These are phyloP conservation scores for Yamadazyma triangularis DNA, from an alignment of 1,139 yeast genomes.

Conservation along the genomic window DNA sequence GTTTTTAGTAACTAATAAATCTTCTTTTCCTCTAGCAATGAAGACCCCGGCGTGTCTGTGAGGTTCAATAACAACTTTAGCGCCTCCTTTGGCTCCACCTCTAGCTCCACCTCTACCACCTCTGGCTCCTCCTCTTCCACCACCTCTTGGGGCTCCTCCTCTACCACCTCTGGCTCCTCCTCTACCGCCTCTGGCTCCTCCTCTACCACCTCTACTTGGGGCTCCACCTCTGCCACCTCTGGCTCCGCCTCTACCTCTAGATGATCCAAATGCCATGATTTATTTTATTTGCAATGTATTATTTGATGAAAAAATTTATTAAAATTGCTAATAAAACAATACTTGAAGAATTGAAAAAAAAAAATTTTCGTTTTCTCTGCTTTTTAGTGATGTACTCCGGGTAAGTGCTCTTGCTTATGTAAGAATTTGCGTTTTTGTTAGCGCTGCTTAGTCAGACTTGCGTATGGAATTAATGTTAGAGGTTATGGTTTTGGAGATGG, in stretches of 20 bases:
- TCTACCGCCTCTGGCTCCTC: slow-evolving; percentile 32
- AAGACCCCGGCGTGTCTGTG: slow-evolving; percentile 97
- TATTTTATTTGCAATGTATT: slow-evolving; percentile 24
- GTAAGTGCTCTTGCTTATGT: slow-evolving; percentile 8
- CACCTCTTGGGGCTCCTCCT: slow-evolving; percentile 39
- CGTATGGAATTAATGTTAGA: not conserved
- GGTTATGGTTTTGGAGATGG: no score
- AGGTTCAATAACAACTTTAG: slow-evolving; percentile 95
- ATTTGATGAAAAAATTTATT: slow-evolving; percentile 1
- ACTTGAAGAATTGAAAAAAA: slow-evolving; percentile 29
- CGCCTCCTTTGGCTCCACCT: slow-evolving; percentile 81
- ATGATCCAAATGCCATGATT: slow-evolving; percentile 29
- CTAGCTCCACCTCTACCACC: slow-evolving; percentile 72
- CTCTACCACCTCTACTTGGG: slow-evolving; percentile 33
- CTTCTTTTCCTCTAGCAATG: slow-evolving; percentile 99
- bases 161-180: slow-evolving; percentile 39
- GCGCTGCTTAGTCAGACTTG: slow-evolving; percentile 13
- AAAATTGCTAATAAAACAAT: slow-evolving; percentile 31
- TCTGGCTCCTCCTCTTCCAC: slow-evolving; percentile 52
- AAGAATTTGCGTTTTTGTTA: slow-evolving; percentile 10
- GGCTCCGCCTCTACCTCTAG: slow-evolving; percentile 49
- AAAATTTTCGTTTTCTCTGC: not conserved
- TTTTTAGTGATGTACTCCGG: not conserved
- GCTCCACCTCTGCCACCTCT: slow-evolving; percentile 53
- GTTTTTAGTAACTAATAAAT: slow-evolving; percentile 93